These are phyloP conservation scores for Rostrohypoxylon terebratum DNA, from an alignment of 495 filamentous ascomycete species.

Conservation along the genomic window DNA sequence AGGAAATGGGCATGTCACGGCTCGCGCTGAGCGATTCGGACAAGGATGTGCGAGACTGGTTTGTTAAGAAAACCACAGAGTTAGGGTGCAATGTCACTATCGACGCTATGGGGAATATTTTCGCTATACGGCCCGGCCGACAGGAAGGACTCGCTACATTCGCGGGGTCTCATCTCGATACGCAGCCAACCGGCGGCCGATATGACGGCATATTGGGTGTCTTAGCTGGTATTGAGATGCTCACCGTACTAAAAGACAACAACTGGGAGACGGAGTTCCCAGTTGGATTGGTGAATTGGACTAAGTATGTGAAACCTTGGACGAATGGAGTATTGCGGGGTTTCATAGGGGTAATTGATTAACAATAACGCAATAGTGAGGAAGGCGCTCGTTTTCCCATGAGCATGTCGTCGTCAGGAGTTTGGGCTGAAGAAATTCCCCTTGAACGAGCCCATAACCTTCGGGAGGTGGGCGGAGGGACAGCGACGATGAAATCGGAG, in stretches of 20 bases:
- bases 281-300: slow-evolving; percentile 83
- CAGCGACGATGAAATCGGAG: slow-evolving; percentile 73
- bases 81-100: slow-evolving; percentile 68
- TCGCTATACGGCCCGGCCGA: slow-evolving; percentile 73
- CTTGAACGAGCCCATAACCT: slow-evolving; percentile 71
- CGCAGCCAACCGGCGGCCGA: slow-evolving; percentile 79
- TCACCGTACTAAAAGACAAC: slow-evolving; percentile 75
- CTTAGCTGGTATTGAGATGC: slow-evolving; percentile 75
- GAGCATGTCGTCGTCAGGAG: slow-evolving; percentile 79
- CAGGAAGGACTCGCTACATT: slow-evolving; percentile 63
- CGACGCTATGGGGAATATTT: slow-evolving; percentile 74
- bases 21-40: slow-evolving; percentile 78
- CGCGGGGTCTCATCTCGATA: slow-evolving; percentile 81
- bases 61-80: slow-evolving; percentile 70
- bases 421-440: slow-evolving; percentile 78
- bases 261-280: slow-evolving; percentile 76
- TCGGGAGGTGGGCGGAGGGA: slow-evolving; percentile 63
- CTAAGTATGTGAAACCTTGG: slow-evolving; percentile 64
- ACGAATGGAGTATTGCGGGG: background rate
- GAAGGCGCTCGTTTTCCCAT: slow-evolving; percentile 85
- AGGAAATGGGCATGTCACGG: slow-evolving; percentile 58
- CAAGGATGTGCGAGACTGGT: slow-evolving; percentile 80
- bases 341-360: background rate
- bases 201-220: slow-evolving; percentile 85
- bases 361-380: slow-evolving; percentile 63